phyloP scores from a whole-genome alignment of 2,329 filamentous ascomycete genomes.

The Emmonsiellopsis sp. region DNA sequence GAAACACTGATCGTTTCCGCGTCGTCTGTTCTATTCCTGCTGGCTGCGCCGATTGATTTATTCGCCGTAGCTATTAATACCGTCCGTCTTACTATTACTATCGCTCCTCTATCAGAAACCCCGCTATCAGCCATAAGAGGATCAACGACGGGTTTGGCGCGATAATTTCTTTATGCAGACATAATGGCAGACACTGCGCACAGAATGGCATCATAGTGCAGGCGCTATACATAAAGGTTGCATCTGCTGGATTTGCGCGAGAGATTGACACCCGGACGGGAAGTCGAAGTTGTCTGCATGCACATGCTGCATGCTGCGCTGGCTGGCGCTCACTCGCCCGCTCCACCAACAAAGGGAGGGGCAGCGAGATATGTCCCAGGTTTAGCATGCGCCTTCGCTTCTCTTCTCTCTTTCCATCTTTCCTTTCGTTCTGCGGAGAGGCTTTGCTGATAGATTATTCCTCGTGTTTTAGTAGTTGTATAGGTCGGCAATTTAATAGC shows the following conservation, averaged over 20 bases:
- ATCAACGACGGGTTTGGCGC: too few relatives aligned
- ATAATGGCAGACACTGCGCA: too few relatives aligned
- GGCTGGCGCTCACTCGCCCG: neutral
- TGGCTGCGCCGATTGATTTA: neutral
- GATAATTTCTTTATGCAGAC: too few relatives aligned
- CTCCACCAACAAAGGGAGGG: neutral
- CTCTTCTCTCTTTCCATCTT: neutral
- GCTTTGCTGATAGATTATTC: neutral
- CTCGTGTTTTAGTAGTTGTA: neutral
- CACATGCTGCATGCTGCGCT: neutral
- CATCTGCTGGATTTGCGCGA: neutral
- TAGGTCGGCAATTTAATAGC: neutral
- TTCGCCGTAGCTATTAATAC: constrained; percentile 1
- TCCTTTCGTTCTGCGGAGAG: neutral
- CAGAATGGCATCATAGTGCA: neutral
- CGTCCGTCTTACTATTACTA: too few relatives aligned
- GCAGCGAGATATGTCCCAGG: neutral
- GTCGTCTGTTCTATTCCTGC: neutral
- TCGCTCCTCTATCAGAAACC: too few relatives aligned
- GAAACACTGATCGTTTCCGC: neutral
- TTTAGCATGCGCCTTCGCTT: neutral
- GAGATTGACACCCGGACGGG: neutral
- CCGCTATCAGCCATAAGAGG: too few relatives aligned
- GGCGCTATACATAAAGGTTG: neutral
- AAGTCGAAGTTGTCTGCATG: neutral